Base-by-base conservation (phyloP, 441 rosid species). In the Jatropha podagrica region DNA sequence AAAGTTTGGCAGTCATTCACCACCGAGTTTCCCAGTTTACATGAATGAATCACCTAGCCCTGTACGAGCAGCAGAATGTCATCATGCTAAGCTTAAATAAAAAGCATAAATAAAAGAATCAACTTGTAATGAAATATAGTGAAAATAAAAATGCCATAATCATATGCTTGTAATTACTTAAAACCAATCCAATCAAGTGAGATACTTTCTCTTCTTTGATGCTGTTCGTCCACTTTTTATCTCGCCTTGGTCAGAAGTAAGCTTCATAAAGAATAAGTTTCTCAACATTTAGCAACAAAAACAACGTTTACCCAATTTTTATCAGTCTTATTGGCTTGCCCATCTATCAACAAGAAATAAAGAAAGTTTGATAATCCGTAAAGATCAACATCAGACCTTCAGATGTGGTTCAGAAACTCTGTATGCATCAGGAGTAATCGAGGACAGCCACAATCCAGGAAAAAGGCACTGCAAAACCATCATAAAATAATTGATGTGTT, bases 361-460 rank as follows among this genome's bases (percentile, higher is more conserved):
- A n/a, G 49, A 40, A 14, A 55, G 7, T 12, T 27, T 15, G 27
- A 38, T 54, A 46, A 38, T 46, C 74, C 26, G 3, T 46, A 20
- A 69, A 52, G 65, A 67, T 68, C 66, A 76, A 58, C 12, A 69
- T 41, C 73, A 72, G 17, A 85, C 90, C 91, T 82, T 89, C 55
- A 69, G 40, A 72, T 80, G 79, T 81, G 84, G 74, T n/a, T 83
- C 88, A 51, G 84, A 65, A 73, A 90, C 91, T 74, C 64, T 86
- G 74, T 90, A 90, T n/a, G 82, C 77, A 32, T 88, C 93, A 3
- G 88, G 85, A 27, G 92, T 84, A 55, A 89, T 71, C 4, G 86
- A 85, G 73, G 81, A 74, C 86, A 91, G 71, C 93, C 92, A 91
- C 82, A 86, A 71, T 27, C 93, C 93, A 4, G 96, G 96, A 63